These are phyloP conservation scores for Lantana camara DNA, from an alignment of 257 asterid species.

Conservation along the genomic window DNA sequence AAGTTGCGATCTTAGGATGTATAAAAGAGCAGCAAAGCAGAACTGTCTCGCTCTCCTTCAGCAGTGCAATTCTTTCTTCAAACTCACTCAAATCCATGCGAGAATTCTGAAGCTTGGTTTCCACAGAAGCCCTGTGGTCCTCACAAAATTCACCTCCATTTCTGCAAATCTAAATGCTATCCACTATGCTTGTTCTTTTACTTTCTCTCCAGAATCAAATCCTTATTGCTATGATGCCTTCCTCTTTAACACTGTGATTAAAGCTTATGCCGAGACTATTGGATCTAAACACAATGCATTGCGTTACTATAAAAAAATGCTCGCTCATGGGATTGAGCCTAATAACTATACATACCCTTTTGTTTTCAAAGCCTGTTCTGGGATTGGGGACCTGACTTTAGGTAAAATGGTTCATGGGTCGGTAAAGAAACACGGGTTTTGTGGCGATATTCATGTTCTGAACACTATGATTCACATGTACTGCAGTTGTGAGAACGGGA, in stretches of 20 bases:
- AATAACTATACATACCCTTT: slow-evolving; percentile 82
- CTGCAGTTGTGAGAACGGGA: slow-evolving; percentile 53
- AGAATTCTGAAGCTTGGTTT: slow-evolving; percentile 62
- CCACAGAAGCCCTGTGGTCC: slow-evolving; percentile 60
- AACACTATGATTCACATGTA: slow-evolving; percentile 73
- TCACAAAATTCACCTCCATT: slow-evolving; percentile 65
- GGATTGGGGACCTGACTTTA: slow-evolving; percentile 50
- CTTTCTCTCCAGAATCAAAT: slow-evolving; percentile 50
- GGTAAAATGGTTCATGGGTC: slow-evolving; percentile 60
- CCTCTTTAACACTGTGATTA: slow-evolving; percentile 73
- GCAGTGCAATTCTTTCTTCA: slow-evolving; percentile 56
- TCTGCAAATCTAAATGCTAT: slow-evolving; percentile 58
- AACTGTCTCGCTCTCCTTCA: slow-evolving; percentile 64
- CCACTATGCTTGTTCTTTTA: slow-evolving; percentile 57
- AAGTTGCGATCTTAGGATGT: slow-evolving; percentile 24
- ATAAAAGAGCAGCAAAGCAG: slow-evolving; percentile 65
- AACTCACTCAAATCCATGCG: slow-evolving; percentile 65
- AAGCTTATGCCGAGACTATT: slow-evolving; percentile 59
- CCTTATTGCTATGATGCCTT: slow-evolving; percentile 58
- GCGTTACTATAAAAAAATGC: slow-evolving; percentile 50
- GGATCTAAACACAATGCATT: slow-evolving; percentile 44
- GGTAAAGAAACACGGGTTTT: slow-evolving; percentile 58
- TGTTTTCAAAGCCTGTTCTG: slow-evolving; percentile 82
- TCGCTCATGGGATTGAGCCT: slow-evolving; percentile 42
- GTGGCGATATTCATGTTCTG: slow-evolving; percentile 50